Conservation (phyloP, 1,284 basidiomycete species). For the Sporisorium graminicola region DNA sequence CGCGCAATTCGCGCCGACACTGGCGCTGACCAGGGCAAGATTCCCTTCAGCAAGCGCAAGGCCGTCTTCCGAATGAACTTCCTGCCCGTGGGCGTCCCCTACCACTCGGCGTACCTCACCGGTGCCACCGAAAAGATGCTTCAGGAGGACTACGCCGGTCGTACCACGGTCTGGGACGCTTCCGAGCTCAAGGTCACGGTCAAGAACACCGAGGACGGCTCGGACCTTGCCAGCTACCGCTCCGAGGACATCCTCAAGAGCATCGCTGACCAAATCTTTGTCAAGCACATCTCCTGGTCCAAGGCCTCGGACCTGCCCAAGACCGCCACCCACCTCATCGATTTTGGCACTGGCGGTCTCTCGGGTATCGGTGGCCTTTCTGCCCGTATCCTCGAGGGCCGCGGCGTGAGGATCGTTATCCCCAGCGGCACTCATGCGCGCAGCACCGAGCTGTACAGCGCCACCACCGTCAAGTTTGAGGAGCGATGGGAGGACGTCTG, state of each 20-base stretch:
- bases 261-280: conserved; percentile 82
- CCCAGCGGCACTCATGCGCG: conserved; percentile 59
- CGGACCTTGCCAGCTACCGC: conserved; percentile 51
- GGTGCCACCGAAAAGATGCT: conserved; percentile 82
- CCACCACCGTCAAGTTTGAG: conserved; percentile 79
- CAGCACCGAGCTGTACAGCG: conserved; percentile 74
- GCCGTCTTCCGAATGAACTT: conserved; percentile 93
- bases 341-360: conserved; percentile 91
- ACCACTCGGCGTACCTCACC: conserved; percentile 89
- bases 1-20: conserved; percentile 88
- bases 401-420: conserved; percentile 81
- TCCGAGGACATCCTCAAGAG: conserved; percentile 53
- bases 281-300: conserved; percentile 89
- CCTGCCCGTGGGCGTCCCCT: conserved; percentile 92
- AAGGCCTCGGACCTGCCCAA: conserved; percentile 84
- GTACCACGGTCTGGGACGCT: conserved; percentile 77
- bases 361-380: conserved; percentile 94
- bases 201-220: conserved; percentile 82
- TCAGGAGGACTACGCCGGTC: conserved; percentile 76
- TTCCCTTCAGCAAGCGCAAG: conserved; percentile 93
- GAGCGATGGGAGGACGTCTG: conserved; percentile 92
- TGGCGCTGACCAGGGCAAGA: conserved; percentile 91
- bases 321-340: conserved; percentile 90
- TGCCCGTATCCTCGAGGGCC: conserved; percentile 88
- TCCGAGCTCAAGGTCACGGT: conserved; percentile 85